Percentiles rank a stretch among this genome's conserved stretches.
Conservation (phyloP, 2,329 filamentous ascomycete species). For the Zasmidium angulare region DNA sequence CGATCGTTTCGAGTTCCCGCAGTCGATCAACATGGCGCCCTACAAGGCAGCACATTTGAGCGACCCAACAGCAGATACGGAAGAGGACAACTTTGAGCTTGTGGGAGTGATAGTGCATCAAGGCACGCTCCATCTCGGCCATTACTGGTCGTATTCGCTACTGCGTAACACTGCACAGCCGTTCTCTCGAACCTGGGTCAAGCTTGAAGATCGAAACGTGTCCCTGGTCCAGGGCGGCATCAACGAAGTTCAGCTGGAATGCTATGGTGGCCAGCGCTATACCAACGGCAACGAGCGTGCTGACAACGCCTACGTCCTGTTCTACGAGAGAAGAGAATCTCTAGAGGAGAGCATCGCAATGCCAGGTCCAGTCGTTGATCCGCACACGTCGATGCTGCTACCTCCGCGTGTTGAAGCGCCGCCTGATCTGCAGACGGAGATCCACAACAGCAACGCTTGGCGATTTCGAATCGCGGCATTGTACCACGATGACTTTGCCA, state of each 20-base stretch:
- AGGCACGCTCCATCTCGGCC: slow-evolving; percentile 88
- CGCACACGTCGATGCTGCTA: slow-evolving; percentile 8
- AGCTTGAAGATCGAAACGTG: slow-evolving; percentile 92
- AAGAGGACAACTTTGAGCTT: slow-evolving; percentile 81
- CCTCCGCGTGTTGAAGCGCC: slow-evolving; percentile 18
- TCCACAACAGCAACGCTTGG: slow-evolving; percentile 19
- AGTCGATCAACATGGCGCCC: slow-evolving; percentile 77
- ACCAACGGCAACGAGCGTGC: slow-evolving; percentile 59
- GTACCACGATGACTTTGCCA: slow-evolving; percentile 24
- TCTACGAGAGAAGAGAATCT: slow-evolving; percentile 66
- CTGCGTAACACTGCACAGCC: slow-evolving; percentile 59
- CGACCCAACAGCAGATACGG: slow-evolving; percentile 54
- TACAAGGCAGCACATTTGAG: slow-evolving; percentile 87
- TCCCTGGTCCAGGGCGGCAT: slow-evolving; percentile 67
- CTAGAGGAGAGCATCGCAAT: slow-evolving; percentile 17
- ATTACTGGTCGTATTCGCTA: slow-evolving; percentile 95
- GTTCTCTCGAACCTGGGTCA: slow-evolving; percentile 67
- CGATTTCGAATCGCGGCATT: slow-evolving; percentile 22
- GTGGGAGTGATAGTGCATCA: slow-evolving; percentile 94
- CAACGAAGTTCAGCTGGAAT: slow-evolving; percentile 68
- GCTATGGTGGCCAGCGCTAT: slow-evolving; percentile 57
- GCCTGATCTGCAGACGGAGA: slow-evolving; percentile 3
- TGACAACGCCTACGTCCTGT: slow-evolving; percentile 91
- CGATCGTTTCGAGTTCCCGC: slow-evolving; percentile 86
- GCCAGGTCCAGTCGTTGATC: slow-evolving; percentile 6